Evolutionary conservation across 441 rosid species (phyloP).

Genomic region (Adansonia gregorii): DNA sequence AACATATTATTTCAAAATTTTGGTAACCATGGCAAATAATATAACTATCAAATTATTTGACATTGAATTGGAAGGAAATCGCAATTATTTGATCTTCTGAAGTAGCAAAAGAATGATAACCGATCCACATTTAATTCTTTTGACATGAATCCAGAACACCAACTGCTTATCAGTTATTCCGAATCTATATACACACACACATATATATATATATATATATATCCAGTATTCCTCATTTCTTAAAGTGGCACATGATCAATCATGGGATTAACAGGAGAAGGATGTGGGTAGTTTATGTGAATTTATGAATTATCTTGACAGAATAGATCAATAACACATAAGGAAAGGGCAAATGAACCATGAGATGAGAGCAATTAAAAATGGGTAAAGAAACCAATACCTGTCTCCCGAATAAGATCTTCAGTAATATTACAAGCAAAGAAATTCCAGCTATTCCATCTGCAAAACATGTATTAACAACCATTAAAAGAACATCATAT

Average conservation of each 20-base stretch:
- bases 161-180: not conserved
- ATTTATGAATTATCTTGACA: not conserved
- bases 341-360: constrained; percentile 1
- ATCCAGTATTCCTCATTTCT: not conserved
- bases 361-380: constrained; percentile 20
- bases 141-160: not conserved
- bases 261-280: constrained; percentile 5
- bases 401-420: constrained; percentile 80
- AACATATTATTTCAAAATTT: too few species aligned
- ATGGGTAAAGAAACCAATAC: constrained; percentile 36
- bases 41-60: not conserved
- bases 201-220: too few species aligned
- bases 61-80: not conserved
- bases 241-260: not conserved
- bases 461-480: constrained; percentile 39
- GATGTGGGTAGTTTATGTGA: not conserved
- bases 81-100: not conserved
- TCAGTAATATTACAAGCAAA: constrained; percentile 89
- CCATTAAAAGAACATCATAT: not conserved
- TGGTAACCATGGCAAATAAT: too few species aligned
- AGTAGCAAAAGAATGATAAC: not conserved
- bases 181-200: too few species aligned
- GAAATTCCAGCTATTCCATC: constrained; percentile 99
- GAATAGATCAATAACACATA: not conserved
- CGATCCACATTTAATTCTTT: not conserved